Base-by-base conservation (phyloP, 106 monocot species). In the Dioscorea alata region DNA sequence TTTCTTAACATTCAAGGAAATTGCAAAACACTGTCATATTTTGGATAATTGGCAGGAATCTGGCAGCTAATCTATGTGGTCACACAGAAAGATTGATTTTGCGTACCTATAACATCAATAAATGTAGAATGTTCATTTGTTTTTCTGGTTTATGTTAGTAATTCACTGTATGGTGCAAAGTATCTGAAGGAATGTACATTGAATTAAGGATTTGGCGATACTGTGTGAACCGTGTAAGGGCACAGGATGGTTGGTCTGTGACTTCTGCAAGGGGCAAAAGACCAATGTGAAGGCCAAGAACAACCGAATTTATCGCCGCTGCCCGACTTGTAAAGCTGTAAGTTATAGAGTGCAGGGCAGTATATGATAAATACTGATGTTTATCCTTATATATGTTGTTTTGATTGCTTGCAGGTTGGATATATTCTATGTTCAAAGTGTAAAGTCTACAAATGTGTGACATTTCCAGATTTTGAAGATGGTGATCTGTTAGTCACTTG, bases 401-500 rank as follows among this genome's bases (percentile, higher is more conserved):
- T 57, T 42, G 21, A 64, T 54, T 28, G 34, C 57, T 18, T 4
- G 57, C 84, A 93, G 89, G 74, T 82, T 50, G 93, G 93, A 53
- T 93, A 71, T 57, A 35, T 93, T 53, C 33, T 94, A 23, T 94
- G 93, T 57, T 64, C 81, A 67, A 89, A 82, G 69, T 89, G 93
- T 81, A 94, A 87, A 76, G 93, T 94, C 28, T 94, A 76, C 84
- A 94, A 94, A 74, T 94, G 93, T 75, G 73, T 94, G 17, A 87
- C 86, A 4, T 90, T 80, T 71, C 93, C 93, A 62, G 93, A 94
- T 32, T 73, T 58, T 28, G 70, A 67, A 48, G 89, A 89, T 58
- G 75, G 87, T 42, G 61, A 84, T 65, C 65, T 82, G 49, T 80
- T 24, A 21, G 23, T 54, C 54, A 54, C 54, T 18, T 54, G 54